A percentile compares a stretch with the other conserved stretches of the same genome.
Conservation (phyloP, 306 rosid species). For the Lupinus albus region DNA sequence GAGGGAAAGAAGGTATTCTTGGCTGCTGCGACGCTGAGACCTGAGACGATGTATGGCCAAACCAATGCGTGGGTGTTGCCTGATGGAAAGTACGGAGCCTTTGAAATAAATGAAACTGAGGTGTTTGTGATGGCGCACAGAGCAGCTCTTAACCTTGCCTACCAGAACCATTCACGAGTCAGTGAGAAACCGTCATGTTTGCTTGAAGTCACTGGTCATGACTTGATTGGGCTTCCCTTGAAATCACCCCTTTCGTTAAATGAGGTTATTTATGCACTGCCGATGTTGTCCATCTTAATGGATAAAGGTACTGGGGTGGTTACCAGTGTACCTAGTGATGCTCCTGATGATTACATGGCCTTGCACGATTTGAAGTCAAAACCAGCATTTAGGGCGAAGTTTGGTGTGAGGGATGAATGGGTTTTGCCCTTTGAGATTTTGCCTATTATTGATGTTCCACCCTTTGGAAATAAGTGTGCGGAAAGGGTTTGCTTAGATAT, state of each 20-base stretch:
- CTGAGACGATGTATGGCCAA: conserved; percentile 98
- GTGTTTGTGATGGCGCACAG: conserved; percentile 66
- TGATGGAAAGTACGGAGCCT: conserved; percentile 91
- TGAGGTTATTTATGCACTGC: conserved; percentile 82
- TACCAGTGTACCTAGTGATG: conserved; percentile 94
- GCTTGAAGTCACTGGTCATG: conserved; percentile 73
- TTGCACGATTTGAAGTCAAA: conserved; percentile 82
- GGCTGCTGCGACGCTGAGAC: conserved; percentile 91
- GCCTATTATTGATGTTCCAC: conserved; percentile 82
- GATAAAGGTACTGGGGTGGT: conserved; percentile 97
- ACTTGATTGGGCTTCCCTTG: conserved; percentile 89
- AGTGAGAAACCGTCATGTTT: conserved; percentile 78
- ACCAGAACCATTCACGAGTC: conserved; percentile 68
- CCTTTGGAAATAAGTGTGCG: conserved; percentile 77
- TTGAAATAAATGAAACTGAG: conserved; percentile 76
- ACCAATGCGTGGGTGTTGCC: conserved; percentile 98
- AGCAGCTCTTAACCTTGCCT: conserved; percentile 93
- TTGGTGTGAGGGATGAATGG: conserved; percentile 88
- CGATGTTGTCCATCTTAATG: conserved; percentile 87
- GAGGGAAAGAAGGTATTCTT: conserved; percentile 79
- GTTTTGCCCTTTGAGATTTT: conserved; percentile 77
- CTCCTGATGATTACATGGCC: conserved; percentile 97
- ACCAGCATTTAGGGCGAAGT: conserved; percentile 75
- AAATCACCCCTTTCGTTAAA: conserved; percentile 80
- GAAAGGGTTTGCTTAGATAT: conserved; percentile 78